A percentile compares a stretch with the other conserved stretches of the same genome.
Evolutionary conservation across 805 yeast genomes (phyloP).

Genomic region (Nakazawaea pomicola): DNA sequence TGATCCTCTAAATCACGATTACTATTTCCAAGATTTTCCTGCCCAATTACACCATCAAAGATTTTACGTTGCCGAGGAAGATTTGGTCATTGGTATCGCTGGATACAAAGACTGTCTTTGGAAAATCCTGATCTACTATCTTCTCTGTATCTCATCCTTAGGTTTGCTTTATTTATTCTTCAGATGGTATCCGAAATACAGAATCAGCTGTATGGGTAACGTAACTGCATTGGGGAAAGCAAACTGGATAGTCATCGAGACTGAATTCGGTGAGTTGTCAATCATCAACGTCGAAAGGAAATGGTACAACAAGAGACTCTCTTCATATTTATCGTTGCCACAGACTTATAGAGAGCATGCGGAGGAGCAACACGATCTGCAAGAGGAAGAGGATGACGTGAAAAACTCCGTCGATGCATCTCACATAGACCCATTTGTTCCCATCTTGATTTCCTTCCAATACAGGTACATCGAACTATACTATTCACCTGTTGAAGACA

Average conservation of each 20-base stretch:
- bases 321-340: constrained; percentile 46
- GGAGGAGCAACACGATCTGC: constrained; percentile 15
- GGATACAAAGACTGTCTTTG: constrained; percentile 62
- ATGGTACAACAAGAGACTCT: constrained; percentile 67
- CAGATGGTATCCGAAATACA: constrained; percentile 82
- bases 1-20: constrained; percentile 33
- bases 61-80: constrained; percentile 93
- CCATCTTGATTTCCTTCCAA: constrained; percentile 63
- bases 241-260: constrained; percentile 92
- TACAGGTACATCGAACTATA: constrained; percentile 81
- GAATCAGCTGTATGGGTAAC: constrained; percentile 62
- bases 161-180: constrained; percentile 72
- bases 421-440: constrained; percentile 61
- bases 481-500: constrained; percentile 83
- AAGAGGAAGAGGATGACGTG: constrained; percentile 13
- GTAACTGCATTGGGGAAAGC: constrained; percentile 70
- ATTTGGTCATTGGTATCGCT: constrained; percentile 89
- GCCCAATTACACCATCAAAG: constrained; percentile 60
- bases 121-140: constrained; percentile 43
- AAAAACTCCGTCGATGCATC: constrained; percentile 6
- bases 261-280: constrained; percentile 83
- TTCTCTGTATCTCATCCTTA: constrained; percentile 50
- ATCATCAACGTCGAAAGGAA: constrained; percentile 50
- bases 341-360: constrained; percentile 17
- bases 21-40: constrained; percentile 34